Base-by-base conservation (phyloP, 2,329 filamentous ascomycete genomes). In the Fusarium musae region DNA sequence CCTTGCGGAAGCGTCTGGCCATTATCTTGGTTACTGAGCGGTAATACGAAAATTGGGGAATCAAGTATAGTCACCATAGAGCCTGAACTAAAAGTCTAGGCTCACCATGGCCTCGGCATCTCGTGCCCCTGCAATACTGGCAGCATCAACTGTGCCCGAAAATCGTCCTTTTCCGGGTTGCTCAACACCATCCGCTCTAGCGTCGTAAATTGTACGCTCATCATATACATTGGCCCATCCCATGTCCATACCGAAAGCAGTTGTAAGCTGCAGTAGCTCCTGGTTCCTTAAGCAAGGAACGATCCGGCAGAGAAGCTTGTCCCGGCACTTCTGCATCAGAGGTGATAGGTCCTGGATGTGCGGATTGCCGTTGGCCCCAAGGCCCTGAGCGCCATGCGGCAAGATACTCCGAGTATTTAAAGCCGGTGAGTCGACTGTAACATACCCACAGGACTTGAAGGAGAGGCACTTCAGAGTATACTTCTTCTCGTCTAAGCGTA, bases 381-480 rank as follows among this genome's bases (percentile, higher is more conserved):
- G 50, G 21, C 73, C 70, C 34, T 78, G 75, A 5, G 68, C 70
- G 16, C 76, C 67, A 16, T 69, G 44, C 5, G 79, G 77, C 26
- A 84, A 72, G 52, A 85, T 75, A 30, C 70, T 70, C 56, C 81
- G 79, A 15, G 85, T 82, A 62, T 84, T 80, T 50, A 85, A 79
- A 32, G 77, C 77, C 1, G 76, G 60, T 1, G 69, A 36, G 23
- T 83, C 80, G 3, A 91, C 77, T 10, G 81, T 79, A 39, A 86
- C 87, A 74, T 92, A 92, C 57, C 90, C 90, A 76, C 90, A 92
- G 1, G 89, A 91, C 37, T 85, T 86, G 79, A 92, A 87, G 2
- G 84, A 83, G 36, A 92, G 79, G 19, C 75, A 79, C 32, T 79
- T 78, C 28, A 86, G 75, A 21, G 73, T 75, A 40, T 80, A 81